Conservation (phyloP, 2,329 filamentous ascomycete species). For the Verruconis gallopava region DNA sequence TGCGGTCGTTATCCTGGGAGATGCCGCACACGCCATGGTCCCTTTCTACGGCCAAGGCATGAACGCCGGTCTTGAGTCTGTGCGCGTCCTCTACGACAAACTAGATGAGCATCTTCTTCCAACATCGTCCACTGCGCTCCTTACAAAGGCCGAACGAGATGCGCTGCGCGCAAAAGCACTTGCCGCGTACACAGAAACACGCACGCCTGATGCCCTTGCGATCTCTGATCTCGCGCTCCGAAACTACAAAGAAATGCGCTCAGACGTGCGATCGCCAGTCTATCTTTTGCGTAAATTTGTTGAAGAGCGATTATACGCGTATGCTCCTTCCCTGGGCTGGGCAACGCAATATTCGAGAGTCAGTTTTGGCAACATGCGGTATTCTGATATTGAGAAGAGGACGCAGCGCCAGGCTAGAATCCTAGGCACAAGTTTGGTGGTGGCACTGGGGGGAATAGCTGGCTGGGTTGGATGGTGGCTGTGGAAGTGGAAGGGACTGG, state of each 20-base stretch:
- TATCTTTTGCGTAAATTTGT: slow-evolving; percentile 75
- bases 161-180: slow-evolving; percentile 38
- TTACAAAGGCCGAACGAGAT: neutral
- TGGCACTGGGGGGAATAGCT: slow-evolving; percentile 21
- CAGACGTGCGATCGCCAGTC: slow-evolving; percentile 61
- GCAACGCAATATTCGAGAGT: slow-evolving; percentile 85
- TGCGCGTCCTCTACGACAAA: slow-evolving; percentile 71
- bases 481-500: neutral
- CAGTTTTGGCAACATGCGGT: slow-evolving; percentile 86
- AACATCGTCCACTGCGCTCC: slow-evolving; percentile 21
- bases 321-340: slow-evolving; percentile 69
- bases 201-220: slow-evolving; percentile 66
- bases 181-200: slow-evolving; percentile 58
- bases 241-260: slow-evolving; percentile 91
- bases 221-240: slow-evolving; percentile 86
- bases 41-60: slow-evolving; percentile 98
- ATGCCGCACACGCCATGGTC: slow-evolving; percentile 94
- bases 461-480: neutral
- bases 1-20: slow-evolving; percentile 74
- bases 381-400: slow-evolving; percentile 63
- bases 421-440: slow-evolving; percentile 14
- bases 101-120: slow-evolving; percentile 51
- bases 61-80: slow-evolving; percentile 92
- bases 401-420: slow-evolving; percentile 54
- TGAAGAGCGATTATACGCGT: slow-evolving; percentile 70